Evolutionary conservation across 768 basidiomycete species (phyloP), one percentile per base, ranked within the genome.

Genomic region (Tricholoma matsutake): DNA sequence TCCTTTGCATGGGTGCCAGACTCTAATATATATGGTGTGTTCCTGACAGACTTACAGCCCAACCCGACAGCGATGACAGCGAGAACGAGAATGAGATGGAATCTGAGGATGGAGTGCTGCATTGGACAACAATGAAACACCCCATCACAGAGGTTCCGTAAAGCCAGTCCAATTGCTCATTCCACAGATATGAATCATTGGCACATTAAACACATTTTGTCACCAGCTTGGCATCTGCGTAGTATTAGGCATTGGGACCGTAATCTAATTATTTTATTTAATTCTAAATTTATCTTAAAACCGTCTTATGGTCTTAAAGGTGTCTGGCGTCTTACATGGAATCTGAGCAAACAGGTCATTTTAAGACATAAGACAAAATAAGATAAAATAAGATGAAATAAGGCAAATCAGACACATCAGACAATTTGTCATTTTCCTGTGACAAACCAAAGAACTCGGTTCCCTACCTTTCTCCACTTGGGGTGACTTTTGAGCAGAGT

Each of bases 391-490:
- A 47, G 43, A 47, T 47, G 43, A 47, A 47, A 47, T 47, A 47
- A 47, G 43, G 43, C 43, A 47, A 47, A 47, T 47, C 43, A 47
- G 43, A 47, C 43, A 47, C 43, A 47, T 47, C 43, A 47, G 43
- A 47, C 43, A 47, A 47, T 47, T 47, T 47, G 43, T 47, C 43
- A 47, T 47, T 47, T 47, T 47, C 43, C 43, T 47, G 43, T n/a
- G n/a, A n/a, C n/a, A n/a, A n/a, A n/a, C n/a, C n/a, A n/a, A n/a
- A n/a, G n/a, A n/a, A n/a, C n/a, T n/a, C n/a, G n/a, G n/a, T n/a
- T n/a, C n/a, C n/a, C n/a, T n/a, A n/a, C n/a, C n/a, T n/a, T n/a
- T n/a, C n/a, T n/a, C n/a, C n/a, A n/a, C n/a, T n/a, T n/a, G n/a
- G n/a, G n/a, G n/a, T n/a, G n/a, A n/a, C n/a, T n/a, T n/a, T n/a